Evolutionary conservation across 768 basidiomycete species (phyloP), one percentile per base, ranked within the genome.

Genomic region (Suillus alpinus): DNA sequence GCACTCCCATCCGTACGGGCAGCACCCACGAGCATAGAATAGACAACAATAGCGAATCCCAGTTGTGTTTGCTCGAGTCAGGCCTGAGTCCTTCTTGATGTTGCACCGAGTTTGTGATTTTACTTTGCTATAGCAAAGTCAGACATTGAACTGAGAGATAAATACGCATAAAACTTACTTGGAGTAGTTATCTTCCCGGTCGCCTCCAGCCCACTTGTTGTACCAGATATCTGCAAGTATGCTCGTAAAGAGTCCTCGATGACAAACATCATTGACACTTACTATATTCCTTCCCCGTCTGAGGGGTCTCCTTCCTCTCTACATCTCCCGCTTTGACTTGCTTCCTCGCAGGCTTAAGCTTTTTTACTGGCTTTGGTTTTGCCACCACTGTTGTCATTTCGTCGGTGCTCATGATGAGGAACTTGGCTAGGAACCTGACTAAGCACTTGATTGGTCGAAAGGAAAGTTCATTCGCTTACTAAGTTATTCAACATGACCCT

Each of bases 121-220:
- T 51, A 87, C 86, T 85, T 98, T 96, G 71, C 93, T 95, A 68
- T 10, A 58, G 12, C 40, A 16, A 55, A 1, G 55, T 64, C 13
- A 69, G 60, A 43, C 64, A 56, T 18, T 23, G 20, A 36, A 53
- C 13, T 23, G 20, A 37, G 20, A 36, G 14, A 36, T 53, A 20
- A 20, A 36, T 9, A 36, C 0, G 14, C 20, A 5, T 53, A 8
- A 37, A 14, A 80, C 89, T 60, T 65, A 94, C 95, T 94, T 96
- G 39, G 95, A 95, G 72, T 98, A 94, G 60, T 86, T 90, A 72
- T 99, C 96, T 73, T 98, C 97, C 34, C 94, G 86, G 73, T 99
- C 97, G 59, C 96, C 97, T 58, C 97, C 97, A n/a, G 97, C 97
- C 96, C 96, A 98, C 77, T 97, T 96, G 76, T 98, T 95, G 73